Conservation (phyloP, 116 monocot genomes). For the Iris pallida region DNA sequence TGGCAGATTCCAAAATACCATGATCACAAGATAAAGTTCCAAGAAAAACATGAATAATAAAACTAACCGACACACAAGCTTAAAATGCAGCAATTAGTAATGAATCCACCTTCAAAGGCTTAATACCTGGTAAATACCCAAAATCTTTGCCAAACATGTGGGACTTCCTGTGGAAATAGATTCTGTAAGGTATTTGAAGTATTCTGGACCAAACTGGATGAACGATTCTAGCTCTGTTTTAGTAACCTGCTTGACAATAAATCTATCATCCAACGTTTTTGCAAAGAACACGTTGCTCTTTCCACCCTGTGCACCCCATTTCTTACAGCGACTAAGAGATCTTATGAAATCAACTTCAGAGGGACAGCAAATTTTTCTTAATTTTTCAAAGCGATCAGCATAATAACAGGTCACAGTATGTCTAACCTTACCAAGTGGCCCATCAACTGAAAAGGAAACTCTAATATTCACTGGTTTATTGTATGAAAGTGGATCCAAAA, state of each 20-base stretch:
- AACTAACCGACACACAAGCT: too few relatives aligned
- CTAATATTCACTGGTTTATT: conserved; percentile 24
- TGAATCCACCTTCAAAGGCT: too few relatives aligned
- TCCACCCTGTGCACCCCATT: conserved; percentile 88
- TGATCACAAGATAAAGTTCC: too few relatives aligned
- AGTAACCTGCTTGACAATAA: conserved; percentile 88
- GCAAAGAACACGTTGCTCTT: conserved; percentile 96
- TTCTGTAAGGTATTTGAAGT: conserved; percentile 68
- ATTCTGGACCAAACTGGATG: conserved; percentile 62
- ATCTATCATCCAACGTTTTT: conserved; percentile 81
- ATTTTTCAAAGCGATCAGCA: conserved; percentile 65
- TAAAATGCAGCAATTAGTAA: too few relatives aligned
- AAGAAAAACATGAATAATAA: too few relatives aligned
- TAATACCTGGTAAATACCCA: conserved; percentile 84
- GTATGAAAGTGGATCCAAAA: conserved; percentile 18
- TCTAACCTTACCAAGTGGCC: conserved; percentile 38
- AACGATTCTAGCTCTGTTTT: conserved; percentile 89
- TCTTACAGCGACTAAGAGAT: conserved; percentile 83
- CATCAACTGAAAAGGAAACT: conserved; percentile 38
- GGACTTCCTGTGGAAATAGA: conserved; percentile 68
- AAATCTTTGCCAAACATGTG: conserved; percentile 82
- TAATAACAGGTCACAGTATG: conserved; percentile 77
- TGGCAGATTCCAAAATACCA: too few relatives aligned
- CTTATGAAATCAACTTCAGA: conserved; percentile 63
- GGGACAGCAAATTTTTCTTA: conserved; percentile 71